Base-by-base conservation (phyloP, 371 early-diverging fungal genomes). In the Actinomortierella wolfii region DNA sequence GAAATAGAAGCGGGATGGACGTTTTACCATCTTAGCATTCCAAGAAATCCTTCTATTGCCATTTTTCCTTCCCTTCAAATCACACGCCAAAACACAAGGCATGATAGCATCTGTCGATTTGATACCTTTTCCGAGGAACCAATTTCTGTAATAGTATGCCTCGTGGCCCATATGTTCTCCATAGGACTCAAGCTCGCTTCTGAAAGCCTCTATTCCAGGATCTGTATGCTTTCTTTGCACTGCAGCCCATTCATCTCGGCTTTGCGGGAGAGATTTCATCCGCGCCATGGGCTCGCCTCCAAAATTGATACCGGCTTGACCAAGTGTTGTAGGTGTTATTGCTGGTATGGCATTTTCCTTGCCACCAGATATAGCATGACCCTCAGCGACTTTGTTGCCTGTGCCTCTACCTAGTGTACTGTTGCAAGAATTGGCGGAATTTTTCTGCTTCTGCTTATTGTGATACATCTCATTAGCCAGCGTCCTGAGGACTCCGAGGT, bases 61-160 rank as follows among this genome's bases (percentile, higher is more conserved):
- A n/a, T n/a, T n/a, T n/a, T n/a, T n/a, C n/a, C n/a, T n/a, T n/a
- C n/a, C n/a, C n/a, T n/a, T n/a, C n/a, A n/a, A n/a, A n/a, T n/a
- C n/a, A n/a, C n/a, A n/a, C n/a, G n/a, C n/a, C n/a, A n/a, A n/a
- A n/a, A n/a, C n/a, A n/a, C n/a, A n/a, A n/a, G n/a, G n/a, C n/a
- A n/a, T n/a, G n/a, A n/a, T 34, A 34, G 34, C 4, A 6, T 11
- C 34, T 11, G 11, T 34, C 7, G 11, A 11, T 4, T 9, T 6
- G 29, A 21, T 61, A 68, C 75, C 75, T 69, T 57, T 75, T 13
- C 75, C 75, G 23, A 75, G 56, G 56, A 75, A 75, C 69, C 69
- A 68, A 51, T 68, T 61, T 6, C 75, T 52, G 52, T 75, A 75
- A 44, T 65, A 75, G 20, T 73, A 73, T 0, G 73, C 73, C 9